Evolutionary conservation across 2,329 filamentous ascomycete species (phyloP).

Genomic region (Fusarium annulatum): DNA sequence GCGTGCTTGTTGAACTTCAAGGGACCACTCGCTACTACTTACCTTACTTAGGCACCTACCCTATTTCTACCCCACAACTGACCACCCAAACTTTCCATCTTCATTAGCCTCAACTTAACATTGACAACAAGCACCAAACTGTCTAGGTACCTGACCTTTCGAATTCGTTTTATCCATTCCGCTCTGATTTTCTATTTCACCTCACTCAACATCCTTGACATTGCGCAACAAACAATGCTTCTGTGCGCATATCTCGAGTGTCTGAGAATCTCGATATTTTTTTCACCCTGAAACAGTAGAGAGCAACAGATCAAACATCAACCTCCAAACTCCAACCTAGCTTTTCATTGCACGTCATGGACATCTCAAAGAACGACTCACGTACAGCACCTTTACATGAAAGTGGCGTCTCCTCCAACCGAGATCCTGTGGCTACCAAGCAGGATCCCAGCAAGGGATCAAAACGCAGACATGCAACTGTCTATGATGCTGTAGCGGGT

Average conservation of each 20-base stretch:
- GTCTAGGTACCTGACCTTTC: not conserved
- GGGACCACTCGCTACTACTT: constrained; percentile 26
- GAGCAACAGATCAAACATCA: not conserved
- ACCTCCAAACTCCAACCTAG: not conserved
- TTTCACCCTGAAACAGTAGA: constrained; percentile 16
- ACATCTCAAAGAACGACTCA: constrained; percentile 5
- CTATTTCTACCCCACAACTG: constrained; percentile 31
- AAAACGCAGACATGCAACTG: constrained; percentile 58
- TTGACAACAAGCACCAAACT: not conserved
- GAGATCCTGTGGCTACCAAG: constrained; percentile 16
- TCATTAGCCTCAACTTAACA: constrained; percentile 16
- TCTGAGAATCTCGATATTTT: constrained; percentile 7
- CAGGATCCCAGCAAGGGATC: constrained; percentile 19
- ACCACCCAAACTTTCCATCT: constrained; percentile 30
- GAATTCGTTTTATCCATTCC: not conserved
- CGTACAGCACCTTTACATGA: constrained; percentile 18
- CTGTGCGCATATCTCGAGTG: constrained; percentile 1
- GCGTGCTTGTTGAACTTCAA: not conserved
- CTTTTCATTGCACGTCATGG: constrained; percentile 14
- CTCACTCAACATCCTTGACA: not conserved
- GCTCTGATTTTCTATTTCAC: not conserved
- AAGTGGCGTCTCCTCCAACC: constrained; percentile 11
- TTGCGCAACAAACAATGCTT: constrained; percentile 24
- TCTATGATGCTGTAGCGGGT: constrained; percentile 82
- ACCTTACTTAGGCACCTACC: constrained; percentile 1